Evolutionary conservation across 495 filamentous ascomycete genomes (phyloP).

Genomic region (Lasiosphaeria hispida): DNA sequence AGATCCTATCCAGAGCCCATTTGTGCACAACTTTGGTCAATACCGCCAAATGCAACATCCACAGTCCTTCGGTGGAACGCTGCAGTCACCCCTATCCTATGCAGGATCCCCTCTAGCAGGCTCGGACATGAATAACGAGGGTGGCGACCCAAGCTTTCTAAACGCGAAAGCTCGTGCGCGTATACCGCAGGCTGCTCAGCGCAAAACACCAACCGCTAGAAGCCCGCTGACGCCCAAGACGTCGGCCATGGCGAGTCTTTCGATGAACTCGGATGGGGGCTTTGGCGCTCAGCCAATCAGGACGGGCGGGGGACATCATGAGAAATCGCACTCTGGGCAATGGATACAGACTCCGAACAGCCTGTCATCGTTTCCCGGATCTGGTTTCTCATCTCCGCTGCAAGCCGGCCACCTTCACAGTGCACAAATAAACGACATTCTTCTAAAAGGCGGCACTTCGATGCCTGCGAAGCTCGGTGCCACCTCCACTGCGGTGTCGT

Average conservation of each 20-base stretch:
- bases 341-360: slow-evolving; percentile 78
- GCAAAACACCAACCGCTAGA: slow-evolving; percentile 65
- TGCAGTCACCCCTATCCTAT: slow-evolving; percentile 52
- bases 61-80: slow-evolving; percentile 48
- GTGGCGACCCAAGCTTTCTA: slow-evolving; percentile 48
- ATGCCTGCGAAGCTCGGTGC: slow-evolving; percentile 54
- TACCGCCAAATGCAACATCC: slow-evolving; percentile 62
- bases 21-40: slow-evolving; percentile 71
- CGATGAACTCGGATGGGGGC: slow-evolving; percentile 36
- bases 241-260: slow-evolving; percentile 36
- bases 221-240: slow-evolving; percentile 82
- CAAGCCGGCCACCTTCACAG: slow-evolving; percentile 43
- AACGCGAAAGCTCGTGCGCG: slow-evolving; percentile 54
- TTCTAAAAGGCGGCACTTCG: slow-evolving; percentile 53
- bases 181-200: slow-evolving; percentile 60
- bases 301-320: slow-evolving; percentile 63
- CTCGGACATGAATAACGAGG: slow-evolving; percentile 57
- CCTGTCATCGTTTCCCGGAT: slow-evolving; percentile 74
- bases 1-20: slow-evolving; percentile 83
- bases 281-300: slow-evolving; percentile 75
- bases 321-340: slow-evolving; percentile 76
- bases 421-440: slow-evolving; percentile 49
- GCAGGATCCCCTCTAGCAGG: slow-evolving; percentile 51
- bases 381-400: slow-evolving; percentile 72
- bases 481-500: slow-evolving; percentile 51